Conservation (phyloP, 345 rosid genomes). For the Streptanthus diversifolius region DNA sequence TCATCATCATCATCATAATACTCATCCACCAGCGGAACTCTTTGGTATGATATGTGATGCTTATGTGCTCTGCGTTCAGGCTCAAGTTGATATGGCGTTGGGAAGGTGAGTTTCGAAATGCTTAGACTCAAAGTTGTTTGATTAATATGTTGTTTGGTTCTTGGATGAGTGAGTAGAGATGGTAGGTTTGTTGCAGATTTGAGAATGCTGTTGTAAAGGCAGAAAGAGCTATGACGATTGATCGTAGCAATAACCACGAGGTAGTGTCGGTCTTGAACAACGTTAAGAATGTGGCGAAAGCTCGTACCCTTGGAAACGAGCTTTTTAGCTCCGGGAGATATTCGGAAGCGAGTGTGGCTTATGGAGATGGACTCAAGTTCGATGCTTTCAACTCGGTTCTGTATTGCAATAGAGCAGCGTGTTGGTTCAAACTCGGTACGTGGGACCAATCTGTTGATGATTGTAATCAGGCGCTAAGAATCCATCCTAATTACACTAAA, state of each 20-base stretch:
- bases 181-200: constrained; percentile 76
- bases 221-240: constrained; percentile 67
- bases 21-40: constrained; percentile 31
- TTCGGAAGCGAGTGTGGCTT: constrained; percentile 83
- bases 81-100: constrained; percentile 87
- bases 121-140: background rate
- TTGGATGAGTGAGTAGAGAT: constrained; percentile 42
- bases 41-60: constrained; percentile 76
- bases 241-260: constrained; percentile 53
- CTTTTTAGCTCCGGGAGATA: constrained; percentile 71
- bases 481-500: constrained; percentile 76
- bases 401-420: constrained; percentile 93
- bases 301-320: constrained; percentile 78
- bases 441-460: constrained; percentile 91
- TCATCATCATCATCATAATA: constrained; percentile 13
- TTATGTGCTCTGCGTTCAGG: constrained; percentile 60
- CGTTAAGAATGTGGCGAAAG: constrained; percentile 63
- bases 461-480: constrained; percentile 75
- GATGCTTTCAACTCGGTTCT: constrained; percentile 76
- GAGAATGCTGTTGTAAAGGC: constrained; percentile 77
- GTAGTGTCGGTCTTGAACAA: constrained; percentile 52
- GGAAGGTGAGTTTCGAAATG: constrained; percentile 79
- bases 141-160: constrained; percentile 26
- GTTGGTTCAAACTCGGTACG: constrained; percentile 85
- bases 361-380: constrained; percentile 81